phyloP scores from a whole-genome alignment of 192 early-diverging fungal species.

The Rhizophagus sp. region DNA sequence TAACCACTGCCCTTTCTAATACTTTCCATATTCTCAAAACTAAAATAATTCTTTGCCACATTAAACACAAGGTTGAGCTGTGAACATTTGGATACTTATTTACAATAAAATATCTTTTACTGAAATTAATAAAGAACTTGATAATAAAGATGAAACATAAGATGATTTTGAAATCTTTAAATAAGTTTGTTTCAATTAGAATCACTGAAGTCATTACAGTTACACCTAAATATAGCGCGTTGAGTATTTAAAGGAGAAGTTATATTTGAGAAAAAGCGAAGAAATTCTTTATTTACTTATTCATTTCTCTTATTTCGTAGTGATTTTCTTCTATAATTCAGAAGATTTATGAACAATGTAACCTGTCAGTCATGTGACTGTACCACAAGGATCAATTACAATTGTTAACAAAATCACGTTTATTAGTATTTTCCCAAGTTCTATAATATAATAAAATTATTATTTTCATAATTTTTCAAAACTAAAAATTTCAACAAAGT shows the following conservation, averaged over 20 bases:
- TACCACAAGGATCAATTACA: too few species aligned
- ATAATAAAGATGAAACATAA: constrained; percentile 54
- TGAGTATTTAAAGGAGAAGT: constrained; percentile 30
- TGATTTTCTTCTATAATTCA: constrained; percentile 69
- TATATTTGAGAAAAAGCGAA: not conserved
- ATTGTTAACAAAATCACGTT: too few species aligned
- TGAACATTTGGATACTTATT: constrained; percentile 63
- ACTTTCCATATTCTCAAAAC: too few species aligned
- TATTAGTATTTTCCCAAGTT: too few species aligned
- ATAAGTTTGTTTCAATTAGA: constrained; percentile 79
- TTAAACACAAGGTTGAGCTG: too few species aligned
- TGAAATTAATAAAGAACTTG: constrained; percentile 85
- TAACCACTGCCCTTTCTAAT: too few species aligned
- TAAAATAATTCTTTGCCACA: too few species aligned
- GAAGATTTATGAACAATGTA: constrained; percentile 56
- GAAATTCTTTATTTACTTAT: not conserved
- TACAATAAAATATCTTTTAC: constrained; percentile 83
- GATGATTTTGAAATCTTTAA: constrained; percentile 59
- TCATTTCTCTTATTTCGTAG: constrained; percentile 29
- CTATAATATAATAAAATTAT: too few species aligned
- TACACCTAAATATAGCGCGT: constrained; percentile 58
- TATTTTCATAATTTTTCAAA: too few species aligned
- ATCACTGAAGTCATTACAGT: constrained; percentile 82
- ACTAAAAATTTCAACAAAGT: too few species aligned
- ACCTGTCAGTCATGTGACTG: too few species aligned